Evolutionary conservation across 2,329 filamentous ascomycete species (phyloP).

Genomic region (Akanthomyces lecanii): DNA sequence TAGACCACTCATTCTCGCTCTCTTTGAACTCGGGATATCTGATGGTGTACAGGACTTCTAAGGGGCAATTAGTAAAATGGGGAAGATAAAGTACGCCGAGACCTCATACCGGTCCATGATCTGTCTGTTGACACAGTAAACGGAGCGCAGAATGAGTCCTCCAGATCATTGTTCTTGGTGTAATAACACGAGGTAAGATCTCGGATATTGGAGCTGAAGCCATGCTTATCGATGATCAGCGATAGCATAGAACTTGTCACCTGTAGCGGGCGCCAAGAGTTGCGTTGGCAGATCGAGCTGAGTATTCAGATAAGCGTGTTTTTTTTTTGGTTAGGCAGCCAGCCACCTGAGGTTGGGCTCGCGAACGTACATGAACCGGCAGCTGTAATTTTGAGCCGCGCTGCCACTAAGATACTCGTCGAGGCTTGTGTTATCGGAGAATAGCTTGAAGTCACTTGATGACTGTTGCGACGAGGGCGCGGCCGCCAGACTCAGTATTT

Average conservation of each 20-base stretch:
- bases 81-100: background rate
- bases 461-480: background rate
- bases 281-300: constrained; percentile 29
- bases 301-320: background rate
- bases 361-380: constrained; percentile 18
- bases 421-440: background rate
- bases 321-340: background rate
- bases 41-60: constrained; percentile 27
- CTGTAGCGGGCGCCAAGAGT: constrained; percentile 27
- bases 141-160: constrained; percentile 26
- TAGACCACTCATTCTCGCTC: constrained; percentile 23
- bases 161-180: constrained; percentile 24
- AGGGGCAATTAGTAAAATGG: background rate
- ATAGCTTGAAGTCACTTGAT: background rate
- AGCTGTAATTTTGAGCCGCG: background rate
- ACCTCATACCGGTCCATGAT: constrained; percentile 21
- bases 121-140: constrained; percentile 21
- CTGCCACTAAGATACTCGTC: background rate
- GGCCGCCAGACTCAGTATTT: background rate
- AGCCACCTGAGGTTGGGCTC: background rate
- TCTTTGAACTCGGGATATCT: constrained; percentile 28
- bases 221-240: constrained; percentile 23
- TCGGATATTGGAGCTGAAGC: constrained; percentile 23
- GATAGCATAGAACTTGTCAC: constrained; percentile 24
- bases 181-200: constrained; percentile 28